A percentile compares a stretch with the other conserved stretches of the same genome.
phyloP scores from a whole-genome alignment of 169 alveolate species.

The Eimeria nieschulzi region DNA sequence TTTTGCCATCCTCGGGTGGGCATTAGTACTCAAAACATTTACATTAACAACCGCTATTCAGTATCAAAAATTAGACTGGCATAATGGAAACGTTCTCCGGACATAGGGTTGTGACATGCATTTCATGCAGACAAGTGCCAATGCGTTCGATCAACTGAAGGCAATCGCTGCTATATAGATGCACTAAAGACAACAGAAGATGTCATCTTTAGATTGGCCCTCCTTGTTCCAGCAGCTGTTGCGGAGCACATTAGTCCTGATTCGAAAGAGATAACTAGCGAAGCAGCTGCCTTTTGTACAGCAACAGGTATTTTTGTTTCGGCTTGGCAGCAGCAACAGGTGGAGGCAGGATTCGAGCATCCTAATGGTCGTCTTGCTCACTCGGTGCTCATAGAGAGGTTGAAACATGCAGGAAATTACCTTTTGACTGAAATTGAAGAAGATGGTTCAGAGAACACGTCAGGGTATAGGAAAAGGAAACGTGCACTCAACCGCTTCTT shows the following conservation, averaged over 20 bases:
- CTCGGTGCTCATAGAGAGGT: constrained; percentile 30
- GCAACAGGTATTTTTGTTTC: constrained; percentile 64
- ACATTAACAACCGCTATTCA: too few species aligned
- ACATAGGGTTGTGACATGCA: background rate
- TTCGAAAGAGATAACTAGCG: constrained; percentile 18
- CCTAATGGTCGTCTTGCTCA: constrained; percentile 61
- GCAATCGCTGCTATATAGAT: constrained; percentile 65
- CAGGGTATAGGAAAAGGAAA: constrained; percentile 16
- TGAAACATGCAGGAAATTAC: constrained; percentile 23
- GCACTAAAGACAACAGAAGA: constrained; percentile 61
- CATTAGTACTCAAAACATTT: background rate
- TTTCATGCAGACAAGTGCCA: constrained; percentile 32
- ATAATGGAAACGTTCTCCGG: too few species aligned
- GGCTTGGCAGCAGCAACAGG: constrained; percentile 74
- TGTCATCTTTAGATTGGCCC: constrained; percentile 59
- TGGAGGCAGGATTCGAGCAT: constrained; percentile 71
- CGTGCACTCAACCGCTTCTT: background rate
- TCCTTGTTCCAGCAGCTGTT: constrained; percentile 63
- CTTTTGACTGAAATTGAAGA: background rate
- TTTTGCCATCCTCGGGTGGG: constrained; percentile 53
- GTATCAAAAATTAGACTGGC: too few species aligned
- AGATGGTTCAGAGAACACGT: constrained; percentile 24
- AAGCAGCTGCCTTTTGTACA: constrained; percentile 73
- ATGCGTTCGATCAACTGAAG: constrained; percentile 48
- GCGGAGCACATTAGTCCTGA: constrained; percentile 1